These are phyloP conservation scores for Eragrostis curvula DNA, from an alignment of 176 grass and related monocot species.

Conservation along the genomic window DNA sequence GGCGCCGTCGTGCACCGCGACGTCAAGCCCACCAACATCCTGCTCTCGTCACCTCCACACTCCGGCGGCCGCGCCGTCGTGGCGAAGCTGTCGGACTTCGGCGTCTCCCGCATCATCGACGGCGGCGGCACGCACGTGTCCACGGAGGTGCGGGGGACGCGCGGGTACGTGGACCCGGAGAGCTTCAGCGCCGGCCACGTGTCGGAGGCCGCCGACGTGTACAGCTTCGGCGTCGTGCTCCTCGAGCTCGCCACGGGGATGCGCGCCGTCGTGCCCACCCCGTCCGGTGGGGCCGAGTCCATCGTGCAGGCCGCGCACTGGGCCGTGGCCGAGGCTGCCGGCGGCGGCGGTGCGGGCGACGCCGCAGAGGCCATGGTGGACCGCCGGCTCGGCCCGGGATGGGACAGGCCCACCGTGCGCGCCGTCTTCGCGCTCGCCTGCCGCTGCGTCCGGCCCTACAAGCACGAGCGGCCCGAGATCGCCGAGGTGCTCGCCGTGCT, in stretches of 20 bases:
- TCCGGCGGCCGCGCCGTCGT: constrained; percentile 46
- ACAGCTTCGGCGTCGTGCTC: constrained; percentile 84
- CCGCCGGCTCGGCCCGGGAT: constrained; percentile 41
- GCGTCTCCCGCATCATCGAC: constrained; percentile 58
- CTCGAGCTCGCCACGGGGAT: constrained; percentile 71
- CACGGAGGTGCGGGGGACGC: constrained; percentile 72
- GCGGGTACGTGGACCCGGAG: constrained; percentile 80
- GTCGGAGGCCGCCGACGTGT: constrained; percentile 68
- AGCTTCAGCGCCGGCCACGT: constrained; percentile 65
- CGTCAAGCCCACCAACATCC: constrained; percentile 77
- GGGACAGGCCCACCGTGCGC: constrained; percentile 55
- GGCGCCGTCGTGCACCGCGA: constrained; percentile 77
- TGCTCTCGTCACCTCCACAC: constrained; percentile 36
- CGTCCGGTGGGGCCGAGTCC: constrained; percentile 59
- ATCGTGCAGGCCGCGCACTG: constrained; percentile 58
- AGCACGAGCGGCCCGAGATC: constrained; percentile 63
- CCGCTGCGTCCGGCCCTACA: constrained; percentile 66
- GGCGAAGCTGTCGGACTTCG: constrained; percentile 89
- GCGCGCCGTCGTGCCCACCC: constrained; percentile 67
- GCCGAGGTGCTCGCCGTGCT: constrained; percentile 59
- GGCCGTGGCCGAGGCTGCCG: background rate
- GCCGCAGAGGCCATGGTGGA: constrained; percentile 55
- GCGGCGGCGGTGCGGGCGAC: background rate
- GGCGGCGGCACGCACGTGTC: constrained; percentile 60
- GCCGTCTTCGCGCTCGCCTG: constrained; percentile 58